Percentiles rank a stretch among this genome's conserved stretches.
These are phyloP conservation scores for Blastocystis sp. DNA, from an alignment of 352 stramenopile species.

Conservation along the genomic window DNA sequence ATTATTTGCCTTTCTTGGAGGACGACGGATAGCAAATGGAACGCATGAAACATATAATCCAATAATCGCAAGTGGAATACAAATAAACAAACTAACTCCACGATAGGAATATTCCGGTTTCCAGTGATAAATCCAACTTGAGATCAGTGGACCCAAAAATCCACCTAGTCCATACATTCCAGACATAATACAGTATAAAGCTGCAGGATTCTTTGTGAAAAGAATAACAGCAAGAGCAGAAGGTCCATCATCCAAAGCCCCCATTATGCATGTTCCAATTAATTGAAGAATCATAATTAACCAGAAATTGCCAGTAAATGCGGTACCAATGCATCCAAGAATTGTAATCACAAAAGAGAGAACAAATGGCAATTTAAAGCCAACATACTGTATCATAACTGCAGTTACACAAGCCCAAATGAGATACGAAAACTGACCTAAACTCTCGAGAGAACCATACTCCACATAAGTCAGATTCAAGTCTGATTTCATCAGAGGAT, in stretches of 20 bases:
- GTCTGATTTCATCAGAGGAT: conserved; percentile 26
- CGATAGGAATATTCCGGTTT: not conserved
- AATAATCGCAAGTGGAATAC: conserved; percentile 4
- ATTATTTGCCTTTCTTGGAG: not conserved
- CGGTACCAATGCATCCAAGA: conserved; percentile 8
- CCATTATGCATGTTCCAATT: conserved; percentile 9
- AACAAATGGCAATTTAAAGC: conserved; percentile 19
- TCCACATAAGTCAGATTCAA: not conserved
- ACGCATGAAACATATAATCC: conserved; percentile 21
- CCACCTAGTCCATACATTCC: conserved; percentile 47
- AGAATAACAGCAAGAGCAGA: conserved; percentile 42
- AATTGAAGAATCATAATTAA: conserved; percentile 19
- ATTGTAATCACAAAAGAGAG: conserved; percentile 33
- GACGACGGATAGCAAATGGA: conserved; percentile 44
- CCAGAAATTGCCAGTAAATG: conserved; percentile 12
- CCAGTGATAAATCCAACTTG: not conserved
- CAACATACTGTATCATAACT: not conserved
- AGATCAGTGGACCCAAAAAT: conserved; percentile 32
- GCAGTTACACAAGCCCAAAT: conserved; percentile 2
- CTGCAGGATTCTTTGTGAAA: conserved; percentile 57
- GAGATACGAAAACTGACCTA: conserved; percentile 55
- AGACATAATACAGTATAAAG: conserved; percentile 62
- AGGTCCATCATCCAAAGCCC: conserved; percentile 20
- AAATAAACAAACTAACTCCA: conserved; percentile 17
- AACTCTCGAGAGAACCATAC: conserved; percentile 16